A percentile compares a stretch with the other conserved stretches of the same genome.
These are phyloP conservation scores for Colletotrichum ledebouriae DNA, from an alignment of 2,329 filamentous ascomycete genomes.

Conservation along the genomic window DNA sequence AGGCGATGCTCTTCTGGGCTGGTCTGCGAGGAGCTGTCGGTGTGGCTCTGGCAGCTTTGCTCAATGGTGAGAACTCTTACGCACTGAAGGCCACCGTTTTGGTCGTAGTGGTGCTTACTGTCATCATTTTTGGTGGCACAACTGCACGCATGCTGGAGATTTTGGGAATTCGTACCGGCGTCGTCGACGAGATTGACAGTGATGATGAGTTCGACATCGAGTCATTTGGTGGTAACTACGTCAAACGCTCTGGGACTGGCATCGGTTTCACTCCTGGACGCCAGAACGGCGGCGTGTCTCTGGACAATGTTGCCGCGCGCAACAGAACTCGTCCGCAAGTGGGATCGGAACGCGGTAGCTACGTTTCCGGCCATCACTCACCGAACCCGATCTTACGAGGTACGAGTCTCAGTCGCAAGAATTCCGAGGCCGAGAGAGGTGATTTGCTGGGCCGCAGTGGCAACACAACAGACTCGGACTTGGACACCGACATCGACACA, in stretches of 20 bases:
- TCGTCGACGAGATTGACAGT: constrained; percentile 96
- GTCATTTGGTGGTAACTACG: constrained; percentile 78
- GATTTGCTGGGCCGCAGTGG: constrained; percentile 66
- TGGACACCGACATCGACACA: constrained; percentile 74
- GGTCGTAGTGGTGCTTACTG: constrained; percentile 95
- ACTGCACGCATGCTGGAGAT: constrained; percentile 99
- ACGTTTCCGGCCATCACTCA: constrained; percentile 67
- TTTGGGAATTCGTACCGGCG: constrained; percentile 93
- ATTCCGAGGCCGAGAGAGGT: constrained; percentile 64
- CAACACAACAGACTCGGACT: constrained; percentile 68
- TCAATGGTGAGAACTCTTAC: constrained; percentile 84
- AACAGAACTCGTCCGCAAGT: constrained; percentile 21
- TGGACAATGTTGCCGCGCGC: constrained; percentile 63
- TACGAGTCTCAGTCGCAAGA: constrained; percentile 66
- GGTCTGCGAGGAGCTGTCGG: constrained; percentile 95
- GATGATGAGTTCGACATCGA: constrained; percentile 99
- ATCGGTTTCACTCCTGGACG: constrained; percentile 81
- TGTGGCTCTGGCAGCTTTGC: constrained; percentile 90
- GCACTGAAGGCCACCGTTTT: constrained; percentile 94
- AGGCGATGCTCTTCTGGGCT: constrained; percentile 99
- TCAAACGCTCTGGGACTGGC: constrained; percentile 81
- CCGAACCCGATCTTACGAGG: constrained; percentile 60
- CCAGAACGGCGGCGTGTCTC: constrained; percentile 71
- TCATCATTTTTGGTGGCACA: constrained; percentile 98
- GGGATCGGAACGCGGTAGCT: constrained; percentile 54